Evolutionary conservation across 768 basidiomycete species (phyloP), one percentile per base, ranked within the genome.

Genomic region (Mycena polygramma): DNA sequence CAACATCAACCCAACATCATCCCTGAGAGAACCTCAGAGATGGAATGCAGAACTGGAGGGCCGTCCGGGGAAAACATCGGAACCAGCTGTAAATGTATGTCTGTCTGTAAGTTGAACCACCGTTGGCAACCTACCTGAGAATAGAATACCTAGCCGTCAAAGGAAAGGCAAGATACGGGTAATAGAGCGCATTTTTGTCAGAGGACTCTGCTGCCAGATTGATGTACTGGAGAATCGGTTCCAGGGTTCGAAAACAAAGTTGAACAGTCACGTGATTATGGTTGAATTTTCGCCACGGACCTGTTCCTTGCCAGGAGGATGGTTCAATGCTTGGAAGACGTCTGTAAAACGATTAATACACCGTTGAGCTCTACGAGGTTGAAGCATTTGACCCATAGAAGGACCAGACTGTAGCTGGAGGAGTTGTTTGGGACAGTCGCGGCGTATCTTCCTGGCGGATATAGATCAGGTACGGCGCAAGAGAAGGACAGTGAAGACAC

Each of bases 181-280:
- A 35, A 35, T 14, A 10, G 52, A 24, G 17, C 15, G 15, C 36
- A 14, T 54, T 36, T 4, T n/a, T n/a, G n/a, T n/a, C n/a, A 17
- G 5, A 6, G 30, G 52, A 54, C 14, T 36, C 17, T 24, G 30
- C 30, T 54, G 22, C 52, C n/a, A 54, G 15, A 36, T 54, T 54
- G 30, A 54, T 54, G 17, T 54, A 54, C 30, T 54, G 17, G 52
- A 54, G 30, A 54, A 54, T 54, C 52, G 30, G 52, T 14, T 54
- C 52, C 5, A 54, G n/a, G 52, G 52, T 35, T 54, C 14, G 9
- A 54, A 35, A 52, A 17, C 13, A 4, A 36, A 54, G 52, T 54
- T 54, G 30, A 54, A 54, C 52, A 35, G 52, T 54, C 52, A 54
- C 52, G 52, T 54, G 52, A 9, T 35, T 36, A 7, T 54, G 52